These are phyloP conservation scores for Blastobotrys americana DNA, from an alignment of 805 yeast genomes.

Conservation along the genomic window DNA sequence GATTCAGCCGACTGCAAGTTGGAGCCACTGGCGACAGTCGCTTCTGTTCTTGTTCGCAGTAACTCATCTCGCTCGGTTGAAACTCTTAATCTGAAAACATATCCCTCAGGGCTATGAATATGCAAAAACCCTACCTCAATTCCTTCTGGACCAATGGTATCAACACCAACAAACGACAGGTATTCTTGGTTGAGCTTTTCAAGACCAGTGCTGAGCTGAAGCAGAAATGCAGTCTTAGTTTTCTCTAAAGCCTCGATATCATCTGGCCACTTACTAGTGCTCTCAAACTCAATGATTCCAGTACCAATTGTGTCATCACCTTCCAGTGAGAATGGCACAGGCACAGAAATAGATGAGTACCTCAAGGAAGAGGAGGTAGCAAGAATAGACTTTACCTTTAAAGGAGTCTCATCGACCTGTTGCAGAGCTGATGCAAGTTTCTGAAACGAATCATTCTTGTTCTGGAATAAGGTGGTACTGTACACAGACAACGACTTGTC, in stretches of 20 bases:
- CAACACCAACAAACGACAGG: constrained; percentile 55
- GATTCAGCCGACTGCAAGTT: too few relatives aligned
- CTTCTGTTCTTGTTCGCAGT: constrained; percentile 51
- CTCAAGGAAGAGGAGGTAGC: constrained; percentile 74
- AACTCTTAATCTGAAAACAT: constrained; percentile 70
- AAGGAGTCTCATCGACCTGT: constrained; percentile 50
- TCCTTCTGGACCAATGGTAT: constrained; percentile 29
- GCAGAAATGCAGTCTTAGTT: constrained; percentile 81
- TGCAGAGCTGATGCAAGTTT: constrained; percentile 42
- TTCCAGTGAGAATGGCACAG: constrained; percentile 57
- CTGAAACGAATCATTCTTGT: constrained; percentile 40
- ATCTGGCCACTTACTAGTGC: constrained; percentile 93
- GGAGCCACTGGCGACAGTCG: too few relatives aligned
- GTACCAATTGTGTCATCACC: constrained; percentile 49
- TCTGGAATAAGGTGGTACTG: constrained; percentile 21
- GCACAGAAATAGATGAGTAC: constrained; percentile 66
- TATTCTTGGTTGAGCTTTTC: constrained; percentile 40
- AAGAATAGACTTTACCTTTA: constrained; percentile 59
- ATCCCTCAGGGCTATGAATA: constrained; percentile 82
- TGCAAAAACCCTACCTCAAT: constrained; percentile 27
- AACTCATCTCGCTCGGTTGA: constrained; percentile 78
- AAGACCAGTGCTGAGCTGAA: constrained; percentile 53
- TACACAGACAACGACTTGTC: constrained; percentile 41
- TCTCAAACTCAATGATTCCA: constrained; percentile 77
- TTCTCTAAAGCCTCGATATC: constrained; percentile 78